These are phyloP conservation scores for Mucor lusitanicus DNA, from an alignment of 371 early-diverging fungal species.

Conservation along the genomic window DNA sequence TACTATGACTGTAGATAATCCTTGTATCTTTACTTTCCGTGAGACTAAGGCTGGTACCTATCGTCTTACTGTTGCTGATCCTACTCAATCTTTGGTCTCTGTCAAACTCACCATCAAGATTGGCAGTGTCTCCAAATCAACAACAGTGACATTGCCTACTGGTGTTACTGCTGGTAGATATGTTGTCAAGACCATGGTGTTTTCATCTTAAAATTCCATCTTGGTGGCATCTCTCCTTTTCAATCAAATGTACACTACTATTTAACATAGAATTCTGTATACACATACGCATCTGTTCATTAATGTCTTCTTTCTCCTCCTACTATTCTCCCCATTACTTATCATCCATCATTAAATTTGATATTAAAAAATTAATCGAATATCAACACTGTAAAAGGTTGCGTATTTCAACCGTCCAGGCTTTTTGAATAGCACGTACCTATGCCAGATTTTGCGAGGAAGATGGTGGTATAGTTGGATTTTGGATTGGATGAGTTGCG, in stretches of 20 bases:
- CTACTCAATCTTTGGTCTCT: constrained; percentile 18
- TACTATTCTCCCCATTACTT: not conserved
- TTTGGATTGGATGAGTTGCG: no score
- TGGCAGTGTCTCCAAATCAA: not conserved
- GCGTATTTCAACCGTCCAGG: no score
- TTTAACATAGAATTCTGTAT: not conserved
- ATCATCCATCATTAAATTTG: not conserved
- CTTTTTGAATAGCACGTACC: no score
- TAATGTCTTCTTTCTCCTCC: not conserved
- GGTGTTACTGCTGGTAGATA: constrained; percentile 13
- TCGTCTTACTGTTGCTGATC: constrained; percentile 25
- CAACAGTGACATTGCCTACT: constrained; percentile 11
- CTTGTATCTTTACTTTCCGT: constrained; percentile 14
- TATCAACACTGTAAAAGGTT: not conserved
- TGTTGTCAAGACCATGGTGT: constrained; percentile 5
- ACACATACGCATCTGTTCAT: not conserved
- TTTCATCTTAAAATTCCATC: not conserved
- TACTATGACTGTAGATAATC: constrained; percentile 4
- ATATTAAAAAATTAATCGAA: not conserved
- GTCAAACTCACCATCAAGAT: constrained; percentile 14
- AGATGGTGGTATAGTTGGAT: no score
- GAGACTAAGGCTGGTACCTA: not conserved
- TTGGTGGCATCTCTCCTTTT: not conserved
- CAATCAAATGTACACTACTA: not conserved
- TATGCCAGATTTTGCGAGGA: no score